Evolutionary conservation across 306 rosid species (phyloP), one percentile per base, ranked within the genome.

Genomic region (Corylus avellana): DNA sequence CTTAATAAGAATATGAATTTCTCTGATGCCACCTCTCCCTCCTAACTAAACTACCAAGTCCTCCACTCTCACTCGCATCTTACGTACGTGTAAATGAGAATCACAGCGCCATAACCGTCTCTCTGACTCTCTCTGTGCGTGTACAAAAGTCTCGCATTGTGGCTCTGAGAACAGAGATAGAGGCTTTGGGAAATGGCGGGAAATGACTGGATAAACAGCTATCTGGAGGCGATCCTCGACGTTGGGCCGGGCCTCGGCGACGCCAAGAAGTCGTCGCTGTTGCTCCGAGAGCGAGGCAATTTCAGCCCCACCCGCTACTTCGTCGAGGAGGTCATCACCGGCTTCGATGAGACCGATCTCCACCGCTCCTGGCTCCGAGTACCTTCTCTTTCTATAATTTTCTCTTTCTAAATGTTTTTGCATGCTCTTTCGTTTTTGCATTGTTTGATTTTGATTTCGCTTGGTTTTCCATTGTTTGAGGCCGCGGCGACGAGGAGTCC

Each of bases 331-430:
- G 92, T 86, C 83, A 85, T 89, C 80, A 84, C 90, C 57, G 84
- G 90, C 78, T 89, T 77, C 80, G 90, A 89, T 70, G 92, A 89
- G 82, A 89, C 89, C 58, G 92, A 89, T 82, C 92, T 89, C 72
- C 81, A 89, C 77, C 86, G 92, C 32, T 84, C 92, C 79, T 89
- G 90, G 92, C 81, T 82, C 82, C 88, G 83, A 50, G 90, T 89
- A 64, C 53, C 82, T 72, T 32, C 20, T 1, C n/a, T 22, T 27
- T 58, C 4, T 32, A 10, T 16, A 46, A 22, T 22, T 22, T 72
- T 32, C 20, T 1, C n/a, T 22, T 27, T 58, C 4, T 32, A 10
- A 16, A 32, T 59, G 0, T 14, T 5, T 18, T 17, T 13, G 5
- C 20, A n/a, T 50, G 20, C 49, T 10, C 4, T 47, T 20, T 62